Conservation (phyloP, 306 rosid genomes). For the Pyrus communis region DNA sequence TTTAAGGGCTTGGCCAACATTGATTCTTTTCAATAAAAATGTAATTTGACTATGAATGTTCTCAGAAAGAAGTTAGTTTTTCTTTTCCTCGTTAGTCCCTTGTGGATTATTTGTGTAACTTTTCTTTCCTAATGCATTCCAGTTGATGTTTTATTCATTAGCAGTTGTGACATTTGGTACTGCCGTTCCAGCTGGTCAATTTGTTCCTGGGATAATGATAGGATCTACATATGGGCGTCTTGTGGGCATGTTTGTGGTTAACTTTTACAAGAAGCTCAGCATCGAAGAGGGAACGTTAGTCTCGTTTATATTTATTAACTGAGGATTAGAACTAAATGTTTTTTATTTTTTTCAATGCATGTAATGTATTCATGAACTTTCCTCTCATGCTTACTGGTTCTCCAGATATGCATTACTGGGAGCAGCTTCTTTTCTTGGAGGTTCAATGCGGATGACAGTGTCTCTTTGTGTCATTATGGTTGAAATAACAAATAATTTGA, state of each 20-base stretch:
- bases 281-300: conserved; percentile 99
- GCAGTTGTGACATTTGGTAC: conserved; percentile 95
- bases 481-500: conserved; percentile 89
- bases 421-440: conserved; percentile 98
- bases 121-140: conserved; percentile 28
- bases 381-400: conserved; percentile 18
- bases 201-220: conserved; percentile 97
- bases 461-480: conserved; percentile 97
- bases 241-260: conserved; percentile 91
- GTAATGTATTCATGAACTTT: background rate
- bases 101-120: background rate
- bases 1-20: background rate
- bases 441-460: conserved; percentile 97
- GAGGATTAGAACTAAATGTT: background rate
- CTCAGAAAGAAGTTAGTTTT: no score
- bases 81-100: background rate
- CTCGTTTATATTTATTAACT: background rate
- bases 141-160: conserved; percentile 91
- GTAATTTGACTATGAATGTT: background rate
- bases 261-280: conserved; percentile 73
- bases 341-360: background rate
- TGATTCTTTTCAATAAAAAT: background rate
- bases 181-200: conserved; percentile 96
- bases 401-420: conserved; percentile 94
- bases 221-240: conserved; percentile 98